Evolutionary conservation across 106 monocot species (phyloP).

Genomic region (Dendrobium officinale): DNA sequence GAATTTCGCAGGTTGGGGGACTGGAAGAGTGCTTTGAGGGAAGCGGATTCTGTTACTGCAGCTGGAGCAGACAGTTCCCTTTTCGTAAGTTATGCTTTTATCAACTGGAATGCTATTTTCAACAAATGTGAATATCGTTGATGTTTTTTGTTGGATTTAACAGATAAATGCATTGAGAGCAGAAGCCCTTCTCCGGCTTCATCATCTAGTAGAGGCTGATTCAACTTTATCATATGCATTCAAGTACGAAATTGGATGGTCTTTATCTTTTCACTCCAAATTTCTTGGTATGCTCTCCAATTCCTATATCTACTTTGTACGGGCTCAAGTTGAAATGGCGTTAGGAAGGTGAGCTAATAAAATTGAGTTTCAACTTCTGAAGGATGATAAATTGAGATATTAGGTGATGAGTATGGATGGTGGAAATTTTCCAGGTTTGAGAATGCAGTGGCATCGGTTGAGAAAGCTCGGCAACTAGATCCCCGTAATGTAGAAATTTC

Average conservation of each 20-base stretch:
- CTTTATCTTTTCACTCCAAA: slow-evolving; percentile 7
- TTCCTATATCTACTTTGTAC: slow-evolving; percentile 29
- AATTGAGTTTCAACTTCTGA: not conserved
- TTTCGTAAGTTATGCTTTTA: slow-evolving; percentile 20
- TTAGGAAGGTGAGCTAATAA: slow-evolving; percentile 42
- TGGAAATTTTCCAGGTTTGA: slow-evolving; percentile 45
- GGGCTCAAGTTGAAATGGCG: slow-evolving; percentile 53
- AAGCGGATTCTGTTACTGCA: slow-evolving; percentile 35
- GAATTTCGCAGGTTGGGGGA: slow-evolving; percentile 27
- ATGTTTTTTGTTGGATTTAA: slow-evolving; percentile 3
- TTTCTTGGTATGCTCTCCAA: slow-evolving; percentile 31
- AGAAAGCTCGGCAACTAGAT: slow-evolving; percentile 43
- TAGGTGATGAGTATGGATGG: slow-evolving; percentile 5
- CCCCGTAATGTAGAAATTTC: slow-evolving; percentile 27
- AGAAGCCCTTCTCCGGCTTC: slow-evolving; percentile 45
- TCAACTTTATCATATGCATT: slow-evolving; percentile 18
- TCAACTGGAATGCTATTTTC: not conserved
- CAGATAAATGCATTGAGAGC: slow-evolving; percentile 40
- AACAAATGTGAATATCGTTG: not conserved
- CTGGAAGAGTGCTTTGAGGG: slow-evolving; percentile 41
- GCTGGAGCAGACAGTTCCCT: slow-evolving; percentile 39
- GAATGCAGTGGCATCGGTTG: slow-evolving; percentile 39
- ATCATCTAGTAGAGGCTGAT: slow-evolving; percentile 46
- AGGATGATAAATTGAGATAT: not conserved
- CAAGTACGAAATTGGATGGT: slow-evolving; percentile 11